Conservation (phyloP, 805 yeast genomes). For the Ogataea corticis region DNA sequence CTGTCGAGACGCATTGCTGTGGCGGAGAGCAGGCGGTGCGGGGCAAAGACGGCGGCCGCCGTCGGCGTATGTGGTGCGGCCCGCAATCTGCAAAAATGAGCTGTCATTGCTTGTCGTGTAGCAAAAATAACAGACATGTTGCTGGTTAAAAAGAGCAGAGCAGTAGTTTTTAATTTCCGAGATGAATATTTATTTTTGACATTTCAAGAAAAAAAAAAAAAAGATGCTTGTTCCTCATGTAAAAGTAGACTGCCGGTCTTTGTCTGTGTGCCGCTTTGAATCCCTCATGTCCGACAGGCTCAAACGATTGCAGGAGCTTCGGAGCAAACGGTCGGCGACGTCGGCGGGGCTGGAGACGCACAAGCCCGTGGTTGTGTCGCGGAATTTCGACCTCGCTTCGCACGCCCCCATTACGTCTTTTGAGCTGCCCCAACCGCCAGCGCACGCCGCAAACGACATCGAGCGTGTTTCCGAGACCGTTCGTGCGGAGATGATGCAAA, state of each 20-base stretch:
- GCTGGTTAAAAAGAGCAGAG: too few relatives aligned
- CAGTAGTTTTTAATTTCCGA: too few relatives aligned
- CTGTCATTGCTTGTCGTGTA: neutral
- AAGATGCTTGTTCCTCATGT: too few relatives aligned
- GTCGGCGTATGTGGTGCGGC: too few relatives aligned
- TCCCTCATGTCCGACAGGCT: conserved; percentile 1
- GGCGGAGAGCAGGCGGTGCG: neutral
- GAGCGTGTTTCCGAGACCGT: neutral
- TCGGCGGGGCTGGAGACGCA: neutral
- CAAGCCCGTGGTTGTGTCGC: conserved; percentile 2
- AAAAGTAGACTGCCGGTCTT: too few relatives aligned
- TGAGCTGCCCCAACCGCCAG: neutral
- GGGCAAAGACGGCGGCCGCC: too few relatives aligned
- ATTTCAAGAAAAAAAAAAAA: neutral
- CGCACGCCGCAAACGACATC: neutral
- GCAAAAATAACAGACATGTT: neutral
- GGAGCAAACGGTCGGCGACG: neutral
- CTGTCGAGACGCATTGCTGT: neutral
- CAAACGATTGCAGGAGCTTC: conserved; percentile 2
- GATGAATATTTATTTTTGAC: too few relatives aligned
- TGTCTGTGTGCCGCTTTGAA: too few relatives aligned
- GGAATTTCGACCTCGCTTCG: conserved; percentile 4
- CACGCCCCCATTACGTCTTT: conserved; percentile 1
- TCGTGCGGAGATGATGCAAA: neutral
- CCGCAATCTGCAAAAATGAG: too few relatives aligned